Base-by-base conservation (phyloP, 495 filamentous ascomycete species). In the Daldinia caldariorum region DNA sequence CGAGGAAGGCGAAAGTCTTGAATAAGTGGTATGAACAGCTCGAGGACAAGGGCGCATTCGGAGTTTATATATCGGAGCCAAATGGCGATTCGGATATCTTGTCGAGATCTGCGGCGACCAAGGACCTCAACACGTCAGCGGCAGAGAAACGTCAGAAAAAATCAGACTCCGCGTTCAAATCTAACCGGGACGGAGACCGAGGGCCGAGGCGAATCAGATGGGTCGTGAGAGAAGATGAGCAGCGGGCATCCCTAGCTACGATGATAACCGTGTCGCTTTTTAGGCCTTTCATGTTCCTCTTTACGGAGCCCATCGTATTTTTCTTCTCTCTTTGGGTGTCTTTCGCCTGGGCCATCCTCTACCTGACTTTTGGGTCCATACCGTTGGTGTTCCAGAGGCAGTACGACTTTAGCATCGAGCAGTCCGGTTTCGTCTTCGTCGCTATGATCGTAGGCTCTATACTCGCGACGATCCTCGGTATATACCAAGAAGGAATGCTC, bases 301-400 rank as follows among this genome's bases (percentile, higher is more conserved):
- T 92, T 72, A 97, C 93, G 10, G 94, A 97, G 71, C 92, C 94
- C 0, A 92, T 97, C 12, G 93, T 97, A 18, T 97, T 97, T 81
- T 97, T 91, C 82, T 98, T 97, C 79, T 94, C 91, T 22, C 81
- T 96, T 13, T 97, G 94, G 94, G 88, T 92, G 4, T 83, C 92
- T 6, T 97, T 97, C 78, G 89, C 88, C 55, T 98, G 94, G 94
- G 94, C 90, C 1, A 87, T 96, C 0, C 85, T 98, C 0, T 97
- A 97, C 78, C 83, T 98, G 29, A 91, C 90, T 34, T 94, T 95
- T 70, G 84, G 86, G 34, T 89, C 88, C 4, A 86, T 98, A 29
- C 92, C 94, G 0, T 83, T 94, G 12, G 88, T 97, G 59, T 97
- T 95, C 79, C 64, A 75, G 16, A 86, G 81, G 4, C 90, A 89